Base-by-base conservation (phyloP, 2,329 filamentous ascomycete species). In the Aspergillus sp. region DNA sequence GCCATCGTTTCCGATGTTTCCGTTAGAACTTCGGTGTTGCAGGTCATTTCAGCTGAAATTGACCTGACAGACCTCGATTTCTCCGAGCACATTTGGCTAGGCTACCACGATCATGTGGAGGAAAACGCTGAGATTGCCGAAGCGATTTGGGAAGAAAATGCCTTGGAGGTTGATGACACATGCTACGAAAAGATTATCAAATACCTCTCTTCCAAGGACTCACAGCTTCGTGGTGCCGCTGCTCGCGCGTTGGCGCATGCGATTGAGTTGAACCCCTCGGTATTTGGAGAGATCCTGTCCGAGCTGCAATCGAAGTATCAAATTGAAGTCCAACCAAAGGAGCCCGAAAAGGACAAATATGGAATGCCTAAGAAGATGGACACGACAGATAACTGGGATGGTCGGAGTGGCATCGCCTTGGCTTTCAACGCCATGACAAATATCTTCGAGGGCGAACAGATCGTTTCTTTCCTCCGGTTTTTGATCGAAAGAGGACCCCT, bases 101-200 rank as follows among this genome's bases (percentile, higher is more conserved):
- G 88, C 35, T 91, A 84, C 58, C 90, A 98, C 58, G 93, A 98
- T 52, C 88, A 95, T 55, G 81, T 89, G 13, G 81, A 86, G 35
- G 90, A 97, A 62, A 97, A 97, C 57, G 79, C 78, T 7, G 88
- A 90, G 37, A 74, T 95, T 42, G 91, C 87, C 6, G 79, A 77
- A 40, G 87, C 91, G 9, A 95, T 98, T 31, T 98, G 93, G 93
- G 89, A 95, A 59, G 93, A 96, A 59, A 95, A 91, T 61, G 85
- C 81, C 6, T 85, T 97, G 48, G 71, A 85, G 47, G 70, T 91
- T 9, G 77, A 80, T 1, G 71, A 79, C 13, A 75, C 85, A 6
- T 78, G 87, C 7, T 81, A 87, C 6, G 64, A 75, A 45, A 79
- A 77, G 54, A 83, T 90, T 59, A 70, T 95, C 39, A 82, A 83